These are phyloP conservation scores for Perilla frutescens DNA, from an alignment of 257 asterid genomes.

Conservation along the genomic window DNA sequence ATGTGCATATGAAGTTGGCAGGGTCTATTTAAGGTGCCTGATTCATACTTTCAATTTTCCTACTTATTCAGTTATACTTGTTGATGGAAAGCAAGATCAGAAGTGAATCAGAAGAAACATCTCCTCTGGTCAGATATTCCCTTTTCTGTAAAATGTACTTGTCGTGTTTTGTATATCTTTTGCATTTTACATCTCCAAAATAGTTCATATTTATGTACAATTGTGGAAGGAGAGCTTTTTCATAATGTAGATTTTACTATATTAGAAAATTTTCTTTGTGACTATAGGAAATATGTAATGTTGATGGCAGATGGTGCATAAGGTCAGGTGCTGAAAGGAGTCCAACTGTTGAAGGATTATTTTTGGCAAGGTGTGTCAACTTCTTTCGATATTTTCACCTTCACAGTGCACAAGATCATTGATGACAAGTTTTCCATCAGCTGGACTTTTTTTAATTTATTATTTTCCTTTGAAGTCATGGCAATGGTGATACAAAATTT, in stretches of 20 bases:
- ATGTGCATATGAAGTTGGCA: slow-evolving; percentile 21
- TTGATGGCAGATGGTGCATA: slow-evolving; percentile 97
- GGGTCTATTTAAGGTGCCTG: slow-evolving; percentile 32
- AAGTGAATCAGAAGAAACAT: slow-evolving; percentile 61
- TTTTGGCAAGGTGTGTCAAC: slow-evolving; percentile 78
- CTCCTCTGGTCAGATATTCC: slow-evolving; percentile 58
- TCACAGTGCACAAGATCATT: slow-evolving; percentile 28
- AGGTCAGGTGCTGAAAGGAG: slow-evolving; percentile 53
- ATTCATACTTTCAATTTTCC: slow-evolving; percentile 27
- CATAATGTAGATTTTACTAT: slow-evolving; percentile 18
- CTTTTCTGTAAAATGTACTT: not conserved
- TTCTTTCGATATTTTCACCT: slow-evolving; percentile 32
- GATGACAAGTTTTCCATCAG: slow-evolving; percentile 11
- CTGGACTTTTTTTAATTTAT: slow-evolving; percentile 3
- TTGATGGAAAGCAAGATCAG: slow-evolving; percentile 84
- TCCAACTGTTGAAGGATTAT: slow-evolving; percentile 72
- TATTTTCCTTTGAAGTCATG: slow-evolving; percentile 13
- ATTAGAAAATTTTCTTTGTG: slow-evolving; percentile 12
- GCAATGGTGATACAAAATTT: not conserved
- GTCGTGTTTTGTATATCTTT: slow-evolving; percentile 1
- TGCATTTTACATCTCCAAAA: slow-evolving; percentile 16
- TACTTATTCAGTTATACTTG: slow-evolving; percentile 65
- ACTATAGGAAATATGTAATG: slow-evolving; percentile 69
- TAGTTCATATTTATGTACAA: not conserved
- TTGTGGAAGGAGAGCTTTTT: slow-evolving; percentile 23